Base-by-base conservation (phyloP, 225 moss, liverwort and hornwort species). In the Lunularia cruciata region DNA sequence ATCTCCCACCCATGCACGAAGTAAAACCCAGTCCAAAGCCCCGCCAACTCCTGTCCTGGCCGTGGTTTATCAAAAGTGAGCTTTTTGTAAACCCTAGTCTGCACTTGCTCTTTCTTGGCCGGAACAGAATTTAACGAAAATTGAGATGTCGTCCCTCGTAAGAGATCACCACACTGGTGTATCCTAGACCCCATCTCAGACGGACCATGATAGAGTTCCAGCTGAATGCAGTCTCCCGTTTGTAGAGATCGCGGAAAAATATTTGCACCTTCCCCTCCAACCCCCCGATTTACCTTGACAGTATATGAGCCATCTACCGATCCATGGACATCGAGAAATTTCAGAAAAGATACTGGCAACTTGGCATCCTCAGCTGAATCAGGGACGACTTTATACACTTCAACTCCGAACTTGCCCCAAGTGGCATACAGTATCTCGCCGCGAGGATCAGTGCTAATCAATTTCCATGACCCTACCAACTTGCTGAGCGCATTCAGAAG, bases 11-110 rank as follows among this genome's bases (percentile, higher is more conserved):
- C 81, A 65, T 81, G 81, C 3, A 58, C 33, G 31, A 69, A 73
- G 65, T 77, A 81, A 4, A 65, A 37, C 65, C 76, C 81, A 54
- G 63, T 71, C 81, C 81, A 81, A 22, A 81, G 76, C 52, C 81
- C 81, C 1, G 72, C 56, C 56, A 81, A 60, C 38, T 81, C 77
- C 34, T 70, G 68, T 15, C 57, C 77, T 43, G 69, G 73, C 31
- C 37, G 38, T 2, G 81, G 57, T 27, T 73, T 30, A 53, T 48
- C 65, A 27, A 49, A 25, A 16, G n/a, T 47, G 20, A 81, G 70
- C 30, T 57, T 76, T 15, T 49, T 51, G 51, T 76, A 81, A 30
- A 48, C 26, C 28, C 31, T 61, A 10, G 19, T 60, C 68, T 53
- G 62, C 33, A 22, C 25, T 26, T 68, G 30, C 8, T 25, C n/a